phyloP scores from a whole-genome alignment of 2,329 filamentous ascomycete species.

The Aspergillus novoparasiticus region DNA sequence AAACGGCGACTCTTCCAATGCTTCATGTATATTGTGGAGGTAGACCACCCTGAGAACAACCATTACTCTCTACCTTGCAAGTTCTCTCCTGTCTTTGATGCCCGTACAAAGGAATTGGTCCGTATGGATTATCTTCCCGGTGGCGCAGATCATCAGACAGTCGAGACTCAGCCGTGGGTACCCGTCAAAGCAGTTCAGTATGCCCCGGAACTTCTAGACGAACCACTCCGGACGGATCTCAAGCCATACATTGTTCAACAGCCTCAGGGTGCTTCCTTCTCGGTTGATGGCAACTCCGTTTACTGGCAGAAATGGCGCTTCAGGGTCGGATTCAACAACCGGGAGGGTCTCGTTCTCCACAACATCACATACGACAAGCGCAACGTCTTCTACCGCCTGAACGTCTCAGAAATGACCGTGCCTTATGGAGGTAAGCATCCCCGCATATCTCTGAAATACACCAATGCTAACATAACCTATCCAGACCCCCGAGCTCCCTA shows the following conservation, averaged over 20 bases:
- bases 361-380: conserved; percentile 65
- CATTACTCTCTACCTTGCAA: conserved; percentile 41
- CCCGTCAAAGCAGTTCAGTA: conserved; percentile 55
- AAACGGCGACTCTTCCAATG: conserved; percentile 43
- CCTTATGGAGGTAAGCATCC: conserved; percentile 42
- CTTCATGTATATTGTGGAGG: conserved; percentile 41
- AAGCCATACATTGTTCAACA: conserved; percentile 67
- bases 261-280: conserved; percentile 66
- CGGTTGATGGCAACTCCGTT: conserved; percentile 58
- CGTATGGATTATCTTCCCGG: conserved; percentile 71
- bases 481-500: conserved; percentile 68
- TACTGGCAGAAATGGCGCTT: conserved; percentile 70
- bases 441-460: not conserved
- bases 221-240: conserved; percentile 61
- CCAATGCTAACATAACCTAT: conserved; percentile 36
- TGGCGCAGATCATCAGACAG: conserved; percentile 62
- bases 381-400: conserved; percentile 68
- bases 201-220: conserved; percentile 66
- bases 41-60: conserved; percentile 40
- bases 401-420: conserved; percentile 67
- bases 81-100: conserved; percentile 54
- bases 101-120: conserved; percentile 63
- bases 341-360: conserved; percentile 69
- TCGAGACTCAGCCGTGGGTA: conserved; percentile 59
- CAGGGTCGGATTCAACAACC: conserved; percentile 62